A percentile compares a stretch with the other conserved stretches of the same genome.
phyloP scores from a whole-genome alignment of 768 basidiomycete genomes.

The Lenzites betulinus region DNA sequence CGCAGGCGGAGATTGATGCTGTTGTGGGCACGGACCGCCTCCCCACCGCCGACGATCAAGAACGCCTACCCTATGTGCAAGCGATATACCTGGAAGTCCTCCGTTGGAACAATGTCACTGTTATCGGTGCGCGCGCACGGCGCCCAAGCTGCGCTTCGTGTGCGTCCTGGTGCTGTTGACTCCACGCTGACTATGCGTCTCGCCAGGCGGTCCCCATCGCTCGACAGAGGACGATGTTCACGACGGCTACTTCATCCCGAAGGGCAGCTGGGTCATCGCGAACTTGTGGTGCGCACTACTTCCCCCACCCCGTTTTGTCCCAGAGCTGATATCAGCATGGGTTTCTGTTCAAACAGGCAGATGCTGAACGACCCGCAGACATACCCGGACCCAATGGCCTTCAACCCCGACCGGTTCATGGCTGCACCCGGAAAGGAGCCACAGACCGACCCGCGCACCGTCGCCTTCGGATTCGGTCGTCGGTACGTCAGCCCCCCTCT shows the following conservation, averaged over 20 bases:
- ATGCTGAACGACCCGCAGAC: background rate
- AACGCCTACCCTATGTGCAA: background rate
- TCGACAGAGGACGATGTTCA: constrained; percentile 27
- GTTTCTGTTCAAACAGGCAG: background rate
- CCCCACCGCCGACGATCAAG: background rate
- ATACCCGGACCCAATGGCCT: background rate
- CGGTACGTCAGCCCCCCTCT: too few species aligned
- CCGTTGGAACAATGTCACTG: constrained; percentile 7
- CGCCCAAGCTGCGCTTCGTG: too few species aligned
- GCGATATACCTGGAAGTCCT: constrained; percentile 8
- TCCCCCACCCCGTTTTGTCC: too few species aligned
- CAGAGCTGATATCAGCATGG: background rate
- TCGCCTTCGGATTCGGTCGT: too few species aligned
- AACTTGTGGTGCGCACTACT: constrained; percentile 28
- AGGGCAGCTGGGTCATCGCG: constrained; percentile 22
- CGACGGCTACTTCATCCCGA: constrained; percentile 24
- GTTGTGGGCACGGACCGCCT: constrained; percentile 6
- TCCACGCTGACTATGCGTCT: too few species aligned
- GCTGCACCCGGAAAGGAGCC: too few species aligned
- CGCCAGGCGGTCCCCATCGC: too few species aligned
- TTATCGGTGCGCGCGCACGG: constrained; percentile 28
- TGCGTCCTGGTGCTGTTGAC: too few species aligned
- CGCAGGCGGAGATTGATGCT: constrained; percentile 3
- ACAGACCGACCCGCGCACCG: too few species aligned
- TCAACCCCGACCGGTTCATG: too few species aligned